Percentiles rank a stretch among this genome's conserved stretches.
phyloP scores from a whole-genome alignment of 2,329 filamentous ascomycete genomes.

The Arthrinium puccinioides region DNA sequence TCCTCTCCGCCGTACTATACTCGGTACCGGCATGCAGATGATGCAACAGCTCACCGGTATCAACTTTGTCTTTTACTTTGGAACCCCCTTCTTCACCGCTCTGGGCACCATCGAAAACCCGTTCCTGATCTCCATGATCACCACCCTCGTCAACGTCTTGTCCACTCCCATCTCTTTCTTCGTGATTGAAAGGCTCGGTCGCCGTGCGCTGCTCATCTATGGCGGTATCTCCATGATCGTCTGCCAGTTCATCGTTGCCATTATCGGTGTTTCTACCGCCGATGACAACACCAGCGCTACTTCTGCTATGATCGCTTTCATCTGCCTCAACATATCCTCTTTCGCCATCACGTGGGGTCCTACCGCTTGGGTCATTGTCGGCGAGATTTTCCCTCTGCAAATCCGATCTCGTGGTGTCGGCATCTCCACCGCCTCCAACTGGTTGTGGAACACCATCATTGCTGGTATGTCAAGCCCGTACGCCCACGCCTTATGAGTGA shows the following conservation, averaged over 20 bases:
- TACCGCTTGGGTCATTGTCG: constrained; percentile 57
- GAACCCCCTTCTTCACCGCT: constrained; percentile 75
- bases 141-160: constrained; percentile 79
- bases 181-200: constrained; percentile 74
- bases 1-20: constrained; percentile 49
- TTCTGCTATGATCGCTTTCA: constrained; percentile 75
- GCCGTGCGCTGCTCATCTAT: constrained; percentile 70
- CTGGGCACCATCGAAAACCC: constrained; percentile 68
- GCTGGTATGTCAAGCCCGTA: constrained; percentile 24
- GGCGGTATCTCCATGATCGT: constrained; percentile 78
- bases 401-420: constrained; percentile 84
- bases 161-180: constrained; percentile 86
- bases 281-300: constrained; percentile 47
- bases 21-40: constrained; percentile 51
- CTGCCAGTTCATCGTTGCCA: constrained; percentile 82
- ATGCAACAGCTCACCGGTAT: constrained; percentile 57
- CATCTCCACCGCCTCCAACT: constrained; percentile 83
- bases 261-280: constrained; percentile 47
- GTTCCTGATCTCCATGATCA: constrained; percentile 80
- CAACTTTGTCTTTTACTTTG: constrained; percentile 90
- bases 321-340: constrained; percentile 89
- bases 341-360: constrained; percentile 84
- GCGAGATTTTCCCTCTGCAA: constrained; percentile 84
- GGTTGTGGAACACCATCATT: constrained; percentile 78
- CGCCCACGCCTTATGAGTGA: too few relatives aligned